phyloP scores from a whole-genome alignment of 2,329 filamentous ascomycete genomes.

The Cytospora leucostoma region DNA sequence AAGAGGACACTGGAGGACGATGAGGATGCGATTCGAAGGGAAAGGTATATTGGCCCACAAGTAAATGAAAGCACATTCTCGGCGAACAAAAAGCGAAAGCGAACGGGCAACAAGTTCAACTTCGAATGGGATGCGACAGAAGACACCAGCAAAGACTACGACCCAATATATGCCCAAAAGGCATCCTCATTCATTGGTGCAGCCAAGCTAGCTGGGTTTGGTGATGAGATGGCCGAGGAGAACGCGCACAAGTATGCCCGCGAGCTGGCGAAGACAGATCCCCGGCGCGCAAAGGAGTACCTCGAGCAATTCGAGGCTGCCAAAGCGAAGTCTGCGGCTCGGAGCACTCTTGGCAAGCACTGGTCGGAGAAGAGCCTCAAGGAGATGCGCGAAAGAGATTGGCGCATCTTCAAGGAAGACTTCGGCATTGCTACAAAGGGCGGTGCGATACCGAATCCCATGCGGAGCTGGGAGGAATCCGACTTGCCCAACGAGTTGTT shows the following conservation, averaged over 20 bases:
- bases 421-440: slow-evolving; percentile 97
- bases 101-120: slow-evolving; percentile 97
- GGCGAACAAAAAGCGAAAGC: slow-evolving; percentile 90
- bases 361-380: slow-evolving; percentile 93
- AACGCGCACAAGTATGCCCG: slow-evolving; percentile 61
- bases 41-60: slow-evolving; percentile 89
- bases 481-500: slow-evolving; percentile 74
- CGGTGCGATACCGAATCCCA: slow-evolving; percentile 87
- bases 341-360: slow-evolving; percentile 82
- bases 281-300: slow-evolving; percentile 69
- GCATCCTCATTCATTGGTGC: slow-evolving; percentile 63
- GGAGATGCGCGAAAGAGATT: slow-evolving; percentile 96
- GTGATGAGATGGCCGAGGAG: slow-evolving; percentile 57
- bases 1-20: slow-evolving; percentile 59
- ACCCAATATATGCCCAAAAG: slow-evolving; percentile 74
- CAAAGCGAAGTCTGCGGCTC: slow-evolving; percentile 66
- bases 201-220: slow-evolving; percentile 48
- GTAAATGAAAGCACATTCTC: slow-evolving; percentile 83
- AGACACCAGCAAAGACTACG: slow-evolving; percentile 82
- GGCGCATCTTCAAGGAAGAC: slow-evolving; percentile 99
- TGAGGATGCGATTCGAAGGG: slow-evolving; percentile 72
- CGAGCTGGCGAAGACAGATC: slow-evolving; percentile 66
- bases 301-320: slow-evolving; percentile 82
- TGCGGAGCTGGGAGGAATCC: slow-evolving; percentile 92
- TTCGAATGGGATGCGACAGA: slow-evolving; percentile 97